Evolutionary conservation across 306 rosid species (phyloP).

Genomic region (Pachyrhizus erosus): DNA sequence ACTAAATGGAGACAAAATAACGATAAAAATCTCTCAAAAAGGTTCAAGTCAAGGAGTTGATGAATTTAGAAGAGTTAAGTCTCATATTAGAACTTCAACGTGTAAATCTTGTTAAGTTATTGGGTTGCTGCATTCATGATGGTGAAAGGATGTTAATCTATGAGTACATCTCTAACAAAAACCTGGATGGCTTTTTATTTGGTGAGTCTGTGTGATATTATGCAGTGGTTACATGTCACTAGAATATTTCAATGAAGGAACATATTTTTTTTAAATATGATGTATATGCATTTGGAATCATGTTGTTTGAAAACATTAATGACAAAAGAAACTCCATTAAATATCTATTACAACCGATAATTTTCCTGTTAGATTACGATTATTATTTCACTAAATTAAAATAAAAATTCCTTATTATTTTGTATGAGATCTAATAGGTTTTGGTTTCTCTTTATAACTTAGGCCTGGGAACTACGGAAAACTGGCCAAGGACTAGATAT

Average conservation of each 20-base stretch:
- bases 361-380: not conserved
- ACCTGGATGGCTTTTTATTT: not conserved
- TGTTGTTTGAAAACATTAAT: not conserved
- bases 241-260: not conserved
- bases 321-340: not conserved
- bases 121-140: not conserved
- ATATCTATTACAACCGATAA: too few species aligned
- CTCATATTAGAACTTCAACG: not conserved
- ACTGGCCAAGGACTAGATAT: not conserved
- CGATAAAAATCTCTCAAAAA: not conserved
- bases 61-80: not conserved
- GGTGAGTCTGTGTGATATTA: not conserved
- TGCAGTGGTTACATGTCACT: not conserved
- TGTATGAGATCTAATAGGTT: not conserved
- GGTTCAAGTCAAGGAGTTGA: not conserved
- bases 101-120: not conserved
- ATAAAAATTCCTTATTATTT: not conserved
- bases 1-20: not conserved
- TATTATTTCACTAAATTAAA: not conserved
- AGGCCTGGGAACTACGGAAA: conserved; percentile 11
- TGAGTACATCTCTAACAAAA: not conserved
- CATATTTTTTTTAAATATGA: not conserved
- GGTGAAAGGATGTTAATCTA: not conserved
- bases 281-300: not conserved
- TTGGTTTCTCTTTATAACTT: not conserved